phyloP scores from a whole-genome alignment of 2,329 filamentous ascomycete genomes.

The Fusarium sp. region DNA sequence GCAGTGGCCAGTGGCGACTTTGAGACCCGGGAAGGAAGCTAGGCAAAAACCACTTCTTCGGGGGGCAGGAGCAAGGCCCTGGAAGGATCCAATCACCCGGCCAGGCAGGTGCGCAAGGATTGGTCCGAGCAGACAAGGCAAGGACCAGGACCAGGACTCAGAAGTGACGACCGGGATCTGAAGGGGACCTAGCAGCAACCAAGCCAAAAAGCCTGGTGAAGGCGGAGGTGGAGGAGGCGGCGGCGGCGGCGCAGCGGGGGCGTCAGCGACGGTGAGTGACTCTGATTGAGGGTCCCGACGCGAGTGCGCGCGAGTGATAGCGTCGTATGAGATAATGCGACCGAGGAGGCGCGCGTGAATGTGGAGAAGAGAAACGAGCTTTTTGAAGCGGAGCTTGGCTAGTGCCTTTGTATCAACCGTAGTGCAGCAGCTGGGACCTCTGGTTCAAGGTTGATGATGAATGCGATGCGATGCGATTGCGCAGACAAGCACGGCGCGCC shows the following conservation, averaged over 20 bases:
- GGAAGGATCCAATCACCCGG: slow-evolving; percentile 28
- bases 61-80: slow-evolving; percentile 24
- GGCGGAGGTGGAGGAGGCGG: slow-evolving; percentile 33
- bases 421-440: slow-evolving; percentile 17
- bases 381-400: slow-evolving; percentile 29
- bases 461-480: slow-evolving; percentile 23
- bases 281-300: slow-evolving; percentile 20
- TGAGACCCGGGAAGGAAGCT: slow-evolving; percentile 27
- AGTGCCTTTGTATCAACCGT: slow-evolving; percentile 28
- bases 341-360: slow-evolving; percentile 41
- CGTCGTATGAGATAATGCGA: slow-evolving; percentile 41
- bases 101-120: slow-evolving; percentile 13
- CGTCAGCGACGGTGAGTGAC: slow-evolving; percentile 34
- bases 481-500: slow-evolving; percentile 12
- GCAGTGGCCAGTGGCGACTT: slow-evolving; percentile 38
- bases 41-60: slow-evolving; percentile 28
- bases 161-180: slow-evolving; percentile 28
- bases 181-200: slow-evolving; percentile 10
- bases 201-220: slow-evolving; percentile 14
- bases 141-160: slow-evolving; percentile 12
- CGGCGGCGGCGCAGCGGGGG: slow-evolving; percentile 37
- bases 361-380: slow-evolving; percentile 42
- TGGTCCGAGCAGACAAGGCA: slow-evolving; percentile 21
- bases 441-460: slow-evolving; percentile 24
- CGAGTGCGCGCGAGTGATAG: slow-evolving; percentile 34